Evolutionary conservation across 2,329 filamentous ascomycete genomes (phyloP), one percentile per base, ranked within the genome.

Genomic region (Colletotrichum incanum): DNA sequence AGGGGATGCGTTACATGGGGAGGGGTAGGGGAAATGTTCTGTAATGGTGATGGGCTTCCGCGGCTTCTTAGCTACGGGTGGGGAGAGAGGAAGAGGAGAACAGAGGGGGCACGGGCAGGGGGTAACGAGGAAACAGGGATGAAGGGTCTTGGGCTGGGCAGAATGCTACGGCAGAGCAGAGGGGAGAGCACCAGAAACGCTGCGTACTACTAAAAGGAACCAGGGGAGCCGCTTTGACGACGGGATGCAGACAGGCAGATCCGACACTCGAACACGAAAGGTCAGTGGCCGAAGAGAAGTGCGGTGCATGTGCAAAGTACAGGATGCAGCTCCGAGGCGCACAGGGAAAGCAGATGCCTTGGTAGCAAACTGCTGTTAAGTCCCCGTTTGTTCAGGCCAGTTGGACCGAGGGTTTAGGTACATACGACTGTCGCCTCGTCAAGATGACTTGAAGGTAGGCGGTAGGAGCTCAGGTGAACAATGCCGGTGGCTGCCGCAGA

Each of bases 191-290:
- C 28, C 28, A n/a, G 43, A 58, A 54, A 26, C 37, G n/a, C 26
- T 58, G 52, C 41, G 28, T 45, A 14, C 28, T 31, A 31, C 28
- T 31, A 4, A 26, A 52, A 41, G 20, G 67, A 52, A 50, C 28
- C 43, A 59, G 62, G 61, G 61, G 43, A 59, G 52, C 43, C 67
- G 67, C 67, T 69, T 65, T 69, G 67, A 70, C 52, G 47, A 54
- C 26, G 37, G 26, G 34, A 43, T 65, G 61, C 11, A 60, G 47
- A 47, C 47, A n/a, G 37, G 65, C 54, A 65, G 54, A 70, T 70
- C 54, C 55, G 61, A 70, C 62, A 45, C 54, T 59, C 11, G 16
- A 43, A 45, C 28, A 50, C 54, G 16, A 55, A 65, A 54, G 45
- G 37, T 50, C 54, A 60, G 47, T 59, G 52, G 45, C 60, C 45